Percentiles rank a stretch among this genome's conserved stretches.
These are phyloP conservation scores for Porcisia hertigi DNA, from an alignment of 208 protist species.

Conservation along the genomic window DNA sequence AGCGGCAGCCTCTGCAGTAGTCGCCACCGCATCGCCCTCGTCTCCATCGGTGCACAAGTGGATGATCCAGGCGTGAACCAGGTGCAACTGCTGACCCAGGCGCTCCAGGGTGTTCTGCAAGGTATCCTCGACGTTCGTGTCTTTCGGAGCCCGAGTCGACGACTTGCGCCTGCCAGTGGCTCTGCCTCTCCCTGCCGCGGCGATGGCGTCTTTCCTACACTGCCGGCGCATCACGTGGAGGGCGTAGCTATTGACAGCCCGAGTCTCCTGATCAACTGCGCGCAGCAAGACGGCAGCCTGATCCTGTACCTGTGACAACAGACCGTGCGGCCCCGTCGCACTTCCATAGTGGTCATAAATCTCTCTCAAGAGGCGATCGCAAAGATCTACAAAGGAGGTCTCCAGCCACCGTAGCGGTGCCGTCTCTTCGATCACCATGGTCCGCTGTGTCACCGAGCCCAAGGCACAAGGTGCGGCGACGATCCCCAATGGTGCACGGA, in stretches of 20 bases:
- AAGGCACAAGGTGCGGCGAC: constrained; percentile 4
- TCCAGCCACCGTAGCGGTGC: constrained; percentile 27
- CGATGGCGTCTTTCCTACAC: constrained; percentile 1
- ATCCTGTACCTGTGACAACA: not conserved
- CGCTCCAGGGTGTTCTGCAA: constrained; percentile 32
- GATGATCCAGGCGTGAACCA: constrained; percentile 24
- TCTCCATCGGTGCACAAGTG: constrained; percentile 14
- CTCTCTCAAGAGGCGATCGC: constrained; percentile 9
- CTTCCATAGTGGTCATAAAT: not conserved
- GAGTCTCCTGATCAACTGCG: constrained; percentile 16
- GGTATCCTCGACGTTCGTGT: constrained; percentile 27
- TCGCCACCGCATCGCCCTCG: not conserved
- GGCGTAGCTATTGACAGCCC: constrained; percentile 3
- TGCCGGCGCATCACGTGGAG: constrained; percentile 19
- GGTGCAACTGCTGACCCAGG: constrained; percentile 32
- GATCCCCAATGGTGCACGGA: constrained; percentile 16
- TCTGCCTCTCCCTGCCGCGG: constrained; percentile 2
- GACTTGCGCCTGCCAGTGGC: constrained; percentile 10
- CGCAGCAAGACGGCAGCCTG: constrained; percentile 14
- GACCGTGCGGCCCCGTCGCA: not conserved
- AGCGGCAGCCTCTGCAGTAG: constrained; percentile 2
- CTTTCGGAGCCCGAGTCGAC: not conserved
- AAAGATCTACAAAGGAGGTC: constrained; percentile 24
- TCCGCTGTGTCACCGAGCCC: not conserved
- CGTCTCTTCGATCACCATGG: not conserved